Evolutionary conservation across 768 basidiomycete species (phyloP).

Genomic region (Auriscalpium microsporum): DNA sequence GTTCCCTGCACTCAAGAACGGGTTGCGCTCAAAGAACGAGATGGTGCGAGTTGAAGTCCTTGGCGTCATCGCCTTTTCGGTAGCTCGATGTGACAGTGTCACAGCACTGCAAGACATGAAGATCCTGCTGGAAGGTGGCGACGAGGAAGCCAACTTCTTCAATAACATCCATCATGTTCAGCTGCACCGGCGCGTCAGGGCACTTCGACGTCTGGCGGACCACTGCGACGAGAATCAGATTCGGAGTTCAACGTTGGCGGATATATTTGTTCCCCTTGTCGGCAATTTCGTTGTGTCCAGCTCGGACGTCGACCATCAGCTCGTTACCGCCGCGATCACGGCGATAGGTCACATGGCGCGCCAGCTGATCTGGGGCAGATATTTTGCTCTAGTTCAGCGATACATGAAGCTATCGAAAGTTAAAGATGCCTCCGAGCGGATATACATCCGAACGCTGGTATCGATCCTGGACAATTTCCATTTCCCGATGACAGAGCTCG

Average conservation of each 20-base stretch:
- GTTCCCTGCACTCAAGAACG: conserved; percentile 72
- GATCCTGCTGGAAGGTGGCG: conserved; percentile 73
- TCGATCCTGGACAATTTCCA: conserved; percentile 85
- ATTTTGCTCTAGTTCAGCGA: conserved; percentile 70
- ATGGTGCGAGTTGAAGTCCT: conserved; percentile 82
- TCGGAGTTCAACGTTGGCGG: conserved; percentile 60
- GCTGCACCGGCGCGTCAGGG: conserved; percentile 79
- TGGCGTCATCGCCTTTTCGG: conserved; percentile 66
- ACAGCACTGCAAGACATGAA: conserved; percentile 68
- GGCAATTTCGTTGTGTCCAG: conserved; percentile 67
- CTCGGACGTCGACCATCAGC: conserved; percentile 65
- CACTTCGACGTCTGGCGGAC: conserved; percentile 77
- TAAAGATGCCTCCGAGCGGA: conserved; percentile 66
- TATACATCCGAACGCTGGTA: conserved; percentile 80
- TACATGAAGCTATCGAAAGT: conserved; percentile 63
- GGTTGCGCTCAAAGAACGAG: conserved; percentile 73
- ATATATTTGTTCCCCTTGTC: conserved; percentile 83
- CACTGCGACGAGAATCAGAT: conserved; percentile 59
- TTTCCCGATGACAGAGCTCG: conserved; percentile 68
- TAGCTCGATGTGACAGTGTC: conserved; percentile 54
- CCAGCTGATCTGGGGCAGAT: conserved; percentile 75
- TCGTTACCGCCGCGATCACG: conserved; percentile 83
- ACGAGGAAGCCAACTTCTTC: conserved; percentile 95
- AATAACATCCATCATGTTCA: conserved; percentile 94
- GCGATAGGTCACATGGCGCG: conserved; percentile 72